Evolutionary conservation across 2,329 filamentous ascomycete species (phyloP).

Genomic region (Amauroascus niger): DNA sequence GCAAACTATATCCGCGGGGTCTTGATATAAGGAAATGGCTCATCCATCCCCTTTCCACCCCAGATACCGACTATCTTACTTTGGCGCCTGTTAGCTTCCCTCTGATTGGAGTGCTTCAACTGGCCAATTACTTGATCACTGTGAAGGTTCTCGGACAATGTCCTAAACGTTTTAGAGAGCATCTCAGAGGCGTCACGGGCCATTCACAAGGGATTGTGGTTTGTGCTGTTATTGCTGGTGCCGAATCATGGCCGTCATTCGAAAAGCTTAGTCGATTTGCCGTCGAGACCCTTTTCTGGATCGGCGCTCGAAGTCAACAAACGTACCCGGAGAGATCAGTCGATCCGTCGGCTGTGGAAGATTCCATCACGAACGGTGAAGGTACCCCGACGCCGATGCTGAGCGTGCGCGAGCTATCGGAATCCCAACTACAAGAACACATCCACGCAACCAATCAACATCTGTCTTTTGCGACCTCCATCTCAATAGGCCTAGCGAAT

Average conservation of each 20-base stretch:
- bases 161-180: constrained; percentile 67
- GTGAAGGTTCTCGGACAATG: constrained; percentile 84
- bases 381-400: constrained; percentile 86
- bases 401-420: constrained; percentile 85
- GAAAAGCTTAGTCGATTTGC: constrained; percentile 67
- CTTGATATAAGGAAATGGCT: constrained; percentile 91
- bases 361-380: constrained; percentile 83
- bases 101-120: constrained; percentile 87
- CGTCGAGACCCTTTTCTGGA: constrained; percentile 94
- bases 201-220: constrained; percentile 96
- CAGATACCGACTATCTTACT: constrained; percentile 86
- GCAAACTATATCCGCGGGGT: constrained; percentile 55
- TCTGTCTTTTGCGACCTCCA: constrained; percentile 81
- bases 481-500: constrained; percentile 90
- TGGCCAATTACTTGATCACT: constrained; percentile 89
- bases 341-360: constrained; percentile 54
- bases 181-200: constrained; percentile 78
- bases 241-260: constrained; percentile 88
- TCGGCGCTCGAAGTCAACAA: constrained; percentile 91
- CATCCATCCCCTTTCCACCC: constrained; percentile 75
- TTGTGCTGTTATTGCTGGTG: constrained; percentile 79
- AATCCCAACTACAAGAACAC: constrained; percentile 83
- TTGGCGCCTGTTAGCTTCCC: constrained; percentile 93
- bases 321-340: constrained; percentile 56
- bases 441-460: constrained; percentile 96